Evolutionary conservation across 345 rosid genomes (phyloP).

Genomic region (Aquilaria yunnanensis): DNA sequence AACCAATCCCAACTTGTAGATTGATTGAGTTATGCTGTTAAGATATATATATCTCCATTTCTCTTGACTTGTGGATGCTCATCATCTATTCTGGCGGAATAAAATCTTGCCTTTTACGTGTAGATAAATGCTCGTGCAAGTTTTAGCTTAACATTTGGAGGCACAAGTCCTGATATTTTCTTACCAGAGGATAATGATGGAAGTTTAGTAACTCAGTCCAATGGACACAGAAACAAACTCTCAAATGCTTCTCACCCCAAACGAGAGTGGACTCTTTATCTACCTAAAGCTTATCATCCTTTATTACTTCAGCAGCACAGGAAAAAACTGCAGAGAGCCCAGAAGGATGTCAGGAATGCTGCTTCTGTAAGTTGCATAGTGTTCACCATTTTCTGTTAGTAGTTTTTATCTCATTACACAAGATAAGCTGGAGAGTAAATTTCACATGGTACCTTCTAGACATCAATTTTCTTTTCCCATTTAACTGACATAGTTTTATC

Average conservation of each 20-base stretch:
- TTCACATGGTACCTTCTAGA: too few relatives aligned
- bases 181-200: slow-evolving; percentile 37
- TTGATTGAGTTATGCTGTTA: too few relatives aligned
- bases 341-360: slow-evolving; percentile 42
- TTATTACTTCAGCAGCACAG: slow-evolving; percentile 77
- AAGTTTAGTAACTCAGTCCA: slow-evolving; percentile 23
- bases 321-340: slow-evolving; percentile 42
- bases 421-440: not conserved
- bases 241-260: slow-evolving; percentile 26
- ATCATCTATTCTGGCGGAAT: too few relatives aligned
- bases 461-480: not conserved
- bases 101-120: slow-evolving; percentile 14
- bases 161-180: slow-evolving; percentile 62
- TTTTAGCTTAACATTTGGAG: slow-evolving; percentile 72
- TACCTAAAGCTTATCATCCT: slow-evolving; percentile 87
- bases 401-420: not conserved
- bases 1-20: too few relatives aligned
- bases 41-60: too few relatives aligned
- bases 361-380: slow-evolving; percentile 39
- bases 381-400: not conserved
- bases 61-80: too few relatives aligned
- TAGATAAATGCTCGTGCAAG: slow-evolving; percentile 90
- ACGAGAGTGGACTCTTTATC: slow-evolving; percentile 65
- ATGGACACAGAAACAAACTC: slow-evolving; percentile 21
- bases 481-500: too few relatives aligned